Evolutionary conservation across 192 early-diverging fungal genomes (phyloP), one percentile per base, ranked within the genome.

Genomic region (Umbelopsis ramanniana): DNA sequence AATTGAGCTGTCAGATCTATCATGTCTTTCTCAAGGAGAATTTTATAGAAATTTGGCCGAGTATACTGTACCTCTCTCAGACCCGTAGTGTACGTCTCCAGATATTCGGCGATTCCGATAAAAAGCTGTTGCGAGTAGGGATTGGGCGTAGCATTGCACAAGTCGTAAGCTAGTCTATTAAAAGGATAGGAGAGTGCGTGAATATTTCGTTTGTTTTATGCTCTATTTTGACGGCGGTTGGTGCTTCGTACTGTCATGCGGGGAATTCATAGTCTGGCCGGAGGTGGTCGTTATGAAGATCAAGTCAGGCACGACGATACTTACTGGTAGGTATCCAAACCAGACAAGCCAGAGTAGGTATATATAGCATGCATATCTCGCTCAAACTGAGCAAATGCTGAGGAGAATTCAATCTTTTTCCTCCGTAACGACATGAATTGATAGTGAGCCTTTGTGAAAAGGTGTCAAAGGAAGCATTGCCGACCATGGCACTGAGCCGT

Each of bases 301-400:
- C 40, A 43, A n/a, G 22, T 35, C 21, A 45, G 52, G 17, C 10
- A 66, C 23, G 67, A 68, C 52, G 52, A 66, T 40, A 79, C 78
- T 63, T 89, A 89, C 88, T 95, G 91, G 66, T 86, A 90, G 82
- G 92, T 91, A 38, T 88, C 86, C 84, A 92, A 89, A 57, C 88
- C 89, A 29, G 83, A 85, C 37, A 80, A 76, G n/a, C 83, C 80
- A 47, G 85, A 74, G 54, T 87, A 86, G 24, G 84, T 82, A 75
- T 83, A 87, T 74, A 89, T 81, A 63, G 76, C 83, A 57, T 82
- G 77, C 22, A 89, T 71, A 68, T 86, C 76, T 45, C 73, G 68
- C 52, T 80, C 72, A 52, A 89, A 75, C 38, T 85, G 79, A 15
- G 69, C 57, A 52, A 89, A 89, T 48, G 77, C 78, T 45, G 74